phyloP scores from a whole-genome alignment of 805 yeast genomes.

The Teunomyces tritomae region DNA sequence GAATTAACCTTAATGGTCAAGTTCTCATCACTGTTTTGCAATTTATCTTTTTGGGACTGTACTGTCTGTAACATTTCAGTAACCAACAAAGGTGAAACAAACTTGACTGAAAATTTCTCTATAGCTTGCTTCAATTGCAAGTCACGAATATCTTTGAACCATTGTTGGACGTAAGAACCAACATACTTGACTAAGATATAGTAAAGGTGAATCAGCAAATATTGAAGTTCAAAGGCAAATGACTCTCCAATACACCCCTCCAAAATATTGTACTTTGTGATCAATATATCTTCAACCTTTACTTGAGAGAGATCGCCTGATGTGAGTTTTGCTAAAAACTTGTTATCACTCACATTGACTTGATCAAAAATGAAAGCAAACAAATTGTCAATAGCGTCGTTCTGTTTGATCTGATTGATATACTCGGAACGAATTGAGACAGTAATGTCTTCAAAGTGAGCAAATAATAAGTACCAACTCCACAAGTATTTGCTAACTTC shows the following conservation, averaged over 20 bases:
- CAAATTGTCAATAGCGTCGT: slow-evolving; percentile 46
- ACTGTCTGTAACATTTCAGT: slow-evolving; percentile 54
- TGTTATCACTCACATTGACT: slow-evolving; percentile 38
- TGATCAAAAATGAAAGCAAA: slow-evolving; percentile 55
- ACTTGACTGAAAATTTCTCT: slow-evolving; percentile 59
- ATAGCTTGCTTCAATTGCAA: slow-evolving; percentile 57
- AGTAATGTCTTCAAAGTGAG: slow-evolving; percentile 62
- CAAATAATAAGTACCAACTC: slow-evolving; percentile 66
- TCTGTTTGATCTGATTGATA: slow-evolving; percentile 50
- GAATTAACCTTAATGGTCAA: slow-evolving; percentile 61
- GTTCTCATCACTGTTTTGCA: slow-evolving; percentile 37
- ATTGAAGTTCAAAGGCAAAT: slow-evolving; percentile 31
- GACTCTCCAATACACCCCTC: slow-evolving; percentile 20
- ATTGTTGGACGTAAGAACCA: slow-evolving; percentile 58
- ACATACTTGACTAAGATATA: slow-evolving; percentile 48
- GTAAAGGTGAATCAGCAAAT: slow-evolving; percentile 49
- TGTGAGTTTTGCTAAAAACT: slow-evolving; percentile 18
- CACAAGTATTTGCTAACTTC: slow-evolving; percentile 48
- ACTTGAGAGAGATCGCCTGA: slow-evolving; percentile 8
- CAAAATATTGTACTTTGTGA: slow-evolving; percentile 20
- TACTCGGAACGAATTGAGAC: slow-evolving; percentile 61
- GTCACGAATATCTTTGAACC: slow-evolving; percentile 73
- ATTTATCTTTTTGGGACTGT: slow-evolving; percentile 35
- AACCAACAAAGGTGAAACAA: slow-evolving; percentile 65
- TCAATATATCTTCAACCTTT: slow-evolving; percentile 13